Evolutionary conservation across 1,284 basidiomycete genomes (phyloP).

Genomic region (Marasmius sp.): DNA sequence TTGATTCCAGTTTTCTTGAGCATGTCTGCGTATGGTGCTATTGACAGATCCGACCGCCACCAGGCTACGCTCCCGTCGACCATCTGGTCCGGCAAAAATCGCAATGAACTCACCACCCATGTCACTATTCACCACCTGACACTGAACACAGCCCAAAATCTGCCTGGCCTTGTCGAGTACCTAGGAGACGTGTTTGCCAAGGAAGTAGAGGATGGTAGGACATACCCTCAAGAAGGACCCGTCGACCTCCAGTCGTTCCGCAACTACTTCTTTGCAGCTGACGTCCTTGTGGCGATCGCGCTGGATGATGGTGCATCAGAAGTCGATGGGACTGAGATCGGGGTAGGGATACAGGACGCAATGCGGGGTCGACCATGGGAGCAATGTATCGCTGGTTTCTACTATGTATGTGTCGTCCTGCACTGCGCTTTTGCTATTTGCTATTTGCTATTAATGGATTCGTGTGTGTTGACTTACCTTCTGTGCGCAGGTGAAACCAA

Average conservation of each 20-base stretch:
- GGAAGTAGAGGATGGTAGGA: slow-evolving; percentile 74
- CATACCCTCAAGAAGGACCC: slow-evolving; percentile 82
- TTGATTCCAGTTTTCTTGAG: not conserved
- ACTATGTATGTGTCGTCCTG: slow-evolving; percentile 60
- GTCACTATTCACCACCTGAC: slow-evolving; percentile 72
- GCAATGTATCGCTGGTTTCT: slow-evolving; percentile 75
- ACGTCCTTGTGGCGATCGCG: slow-evolving; percentile 73
- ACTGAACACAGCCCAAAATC: slow-evolving; percentile 39
- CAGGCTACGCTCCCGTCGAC: slow-evolving; percentile 29
- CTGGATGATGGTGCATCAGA: slow-evolving; percentile 11
- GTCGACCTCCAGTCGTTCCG: slow-evolving; percentile 57
- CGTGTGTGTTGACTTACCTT: slow-evolving; percentile 7
- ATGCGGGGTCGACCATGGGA: slow-evolving; percentile 58
- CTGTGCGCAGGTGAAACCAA: slow-evolving; percentile 73
- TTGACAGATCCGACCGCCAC: slow-evolving; percentile 16
- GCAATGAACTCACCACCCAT: slow-evolving; percentile 50
- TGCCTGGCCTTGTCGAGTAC: slow-evolving; percentile 57
- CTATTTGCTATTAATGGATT: not conserved
- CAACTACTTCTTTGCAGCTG: slow-evolving; percentile 74
- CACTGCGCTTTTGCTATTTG: not conserved
- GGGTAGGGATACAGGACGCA: slow-evolving; percentile 30
- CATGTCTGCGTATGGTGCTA: slow-evolving; percentile 49
- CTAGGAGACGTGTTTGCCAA: slow-evolving; percentile 68
- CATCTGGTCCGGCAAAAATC: slow-evolving; percentile 24
- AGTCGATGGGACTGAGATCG: slow-evolving; percentile 23